Percentiles rank a stretch among this genome's conserved stretches.
These are phyloP conservation scores for Collybia nuda DNA, from an alignment of 768 basidiomycete genomes.

Conservation along the genomic window DNA sequence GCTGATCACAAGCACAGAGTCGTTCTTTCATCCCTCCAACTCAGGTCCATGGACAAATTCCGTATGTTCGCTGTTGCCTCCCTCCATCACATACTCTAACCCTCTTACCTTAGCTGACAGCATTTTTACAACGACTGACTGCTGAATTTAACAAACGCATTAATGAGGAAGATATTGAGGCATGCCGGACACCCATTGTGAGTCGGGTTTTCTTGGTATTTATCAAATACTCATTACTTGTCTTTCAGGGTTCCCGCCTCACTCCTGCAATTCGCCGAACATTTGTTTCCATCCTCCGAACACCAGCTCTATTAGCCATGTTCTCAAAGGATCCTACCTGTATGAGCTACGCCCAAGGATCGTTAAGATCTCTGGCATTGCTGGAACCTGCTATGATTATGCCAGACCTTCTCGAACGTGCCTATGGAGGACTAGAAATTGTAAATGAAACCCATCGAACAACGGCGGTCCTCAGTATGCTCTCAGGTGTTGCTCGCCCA, in stretches of 20 bases:
- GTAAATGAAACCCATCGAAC: slow-evolving; percentile 96
- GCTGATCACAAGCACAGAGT: slow-evolving; percentile 88
- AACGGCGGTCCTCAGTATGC: slow-evolving; percentile 84
- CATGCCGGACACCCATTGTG: slow-evolving; percentile 80
- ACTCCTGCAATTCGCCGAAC: slow-evolving; percentile 78
- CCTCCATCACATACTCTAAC: slow-evolving; percentile 8
- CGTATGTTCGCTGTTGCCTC: slow-evolving; percentile 33
- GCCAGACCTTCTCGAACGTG: slow-evolving; percentile 89
- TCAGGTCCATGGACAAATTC: slow-evolving; percentile 78
- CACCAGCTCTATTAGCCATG: slow-evolving; percentile 89
- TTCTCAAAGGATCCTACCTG: slow-evolving; percentile 82
- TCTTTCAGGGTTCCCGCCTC: slow-evolving; percentile 63
- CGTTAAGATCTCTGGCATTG: slow-evolving; percentile 74
- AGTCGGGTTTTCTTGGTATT: slow-evolving; percentile 10
- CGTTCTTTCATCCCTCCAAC: slow-evolving; percentile 95
- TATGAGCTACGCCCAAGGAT: slow-evolving; percentile 78
- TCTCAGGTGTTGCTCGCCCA: slow-evolving; percentile 75
- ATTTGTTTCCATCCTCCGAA: slow-evolving; percentile 80
- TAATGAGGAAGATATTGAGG: slow-evolving; percentile 72
- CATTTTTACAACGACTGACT: slow-evolving; percentile 70
- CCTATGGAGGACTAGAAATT: slow-evolving; percentile 88
- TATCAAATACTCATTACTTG: background rate
- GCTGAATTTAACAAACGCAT: slow-evolving; percentile 79
- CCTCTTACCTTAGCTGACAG: slow-evolving; percentile 46
- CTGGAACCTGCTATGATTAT: slow-evolving; percentile 85